phyloP scores from a whole-genome alignment of 164 flowering plant genomes.

The Annona squamosa region DNA sequence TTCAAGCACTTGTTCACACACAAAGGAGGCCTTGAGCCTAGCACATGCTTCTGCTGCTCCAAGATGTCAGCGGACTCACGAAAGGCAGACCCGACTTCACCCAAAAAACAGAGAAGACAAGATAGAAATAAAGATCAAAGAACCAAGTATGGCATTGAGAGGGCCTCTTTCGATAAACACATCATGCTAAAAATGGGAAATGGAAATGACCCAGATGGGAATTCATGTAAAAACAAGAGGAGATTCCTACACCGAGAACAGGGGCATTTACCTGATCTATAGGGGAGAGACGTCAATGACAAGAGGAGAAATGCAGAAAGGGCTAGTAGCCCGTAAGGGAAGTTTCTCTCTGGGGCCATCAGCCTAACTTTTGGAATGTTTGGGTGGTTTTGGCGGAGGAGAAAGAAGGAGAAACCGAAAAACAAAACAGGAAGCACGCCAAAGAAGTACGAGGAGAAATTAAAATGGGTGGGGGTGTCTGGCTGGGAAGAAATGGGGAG shows the following conservation, averaged over 20 bases:
- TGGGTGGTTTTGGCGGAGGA: too few species aligned
- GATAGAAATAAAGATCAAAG: slow-evolving; percentile 4
- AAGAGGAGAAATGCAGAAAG: slow-evolving; percentile 22
- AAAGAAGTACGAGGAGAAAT: background rate
- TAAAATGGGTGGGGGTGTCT: background rate
- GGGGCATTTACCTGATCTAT: slow-evolving; percentile 26
- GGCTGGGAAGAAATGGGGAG: slow-evolving; percentile 1
- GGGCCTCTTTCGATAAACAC: background rate
- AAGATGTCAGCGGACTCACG: slow-evolving; percentile 10
- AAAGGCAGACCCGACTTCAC: slow-evolving; percentile 13
- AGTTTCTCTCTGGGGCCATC: slow-evolving; percentile 29
- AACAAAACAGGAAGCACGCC: background rate
- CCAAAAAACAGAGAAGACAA: background rate
- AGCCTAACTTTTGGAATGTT: background rate
- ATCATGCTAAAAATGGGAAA: background rate
- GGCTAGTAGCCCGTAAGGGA: slow-evolving; percentile 10
- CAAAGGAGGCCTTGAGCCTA: slow-evolving; percentile 79
- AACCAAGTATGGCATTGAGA: background rate
- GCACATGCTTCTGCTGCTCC: slow-evolving; percentile 28
- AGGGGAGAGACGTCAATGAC: slow-evolving; percentile 21
- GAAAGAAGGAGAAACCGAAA: background rate
- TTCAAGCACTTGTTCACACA: slow-evolving; percentile 65
- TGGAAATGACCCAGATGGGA: slow-evolving; percentile 9
- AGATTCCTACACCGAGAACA: background rate
- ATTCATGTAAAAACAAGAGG: slow-evolving; percentile 3